Conservation (phyloP, 768 basidiomycete genomes). For the Pisolithus sp. region DNA sequence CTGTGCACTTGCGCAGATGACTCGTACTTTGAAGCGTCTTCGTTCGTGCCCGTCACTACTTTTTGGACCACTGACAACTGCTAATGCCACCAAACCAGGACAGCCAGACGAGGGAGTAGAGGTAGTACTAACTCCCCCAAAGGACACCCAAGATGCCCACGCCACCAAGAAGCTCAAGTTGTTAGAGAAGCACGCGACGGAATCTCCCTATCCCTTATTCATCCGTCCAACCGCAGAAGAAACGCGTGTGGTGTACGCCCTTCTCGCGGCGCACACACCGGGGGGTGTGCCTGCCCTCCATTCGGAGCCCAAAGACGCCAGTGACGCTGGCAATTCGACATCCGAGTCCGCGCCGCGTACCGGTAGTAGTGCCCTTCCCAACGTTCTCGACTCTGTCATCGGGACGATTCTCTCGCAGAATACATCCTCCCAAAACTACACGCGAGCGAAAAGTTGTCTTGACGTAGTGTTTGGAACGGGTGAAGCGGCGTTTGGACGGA, state of each 20-base stretch:
- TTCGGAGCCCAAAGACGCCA: constrained; percentile 11
- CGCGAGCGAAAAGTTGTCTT: constrained; percentile 42
- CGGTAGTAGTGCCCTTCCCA: constrained; percentile 33
- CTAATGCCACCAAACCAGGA: not conserved
- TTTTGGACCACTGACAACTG: not conserved
- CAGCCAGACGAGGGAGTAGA: no score
- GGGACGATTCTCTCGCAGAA: constrained; percentile 57
- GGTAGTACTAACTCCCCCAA: not conserved
- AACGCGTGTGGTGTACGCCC: constrained; percentile 32
- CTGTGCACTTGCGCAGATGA: not conserved
- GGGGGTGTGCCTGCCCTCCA: constrained; percentile 24
- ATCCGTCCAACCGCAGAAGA: constrained; percentile 39
- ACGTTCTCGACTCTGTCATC: constrained; percentile 54
- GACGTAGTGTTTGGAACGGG: constrained; percentile 45
- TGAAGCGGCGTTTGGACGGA: constrained; percentile 37
- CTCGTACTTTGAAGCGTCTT: not conserved
- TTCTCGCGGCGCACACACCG: constrained; percentile 36
- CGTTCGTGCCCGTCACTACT: not conserved
- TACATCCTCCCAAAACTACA: constrained; percentile 44
- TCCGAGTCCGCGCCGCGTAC: constrained; percentile 40
- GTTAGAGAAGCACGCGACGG: constrained; percentile 33
- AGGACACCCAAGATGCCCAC: not conserved
- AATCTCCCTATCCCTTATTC: constrained; percentile 45
- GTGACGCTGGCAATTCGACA: not conserved
- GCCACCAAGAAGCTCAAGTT: constrained; percentile 45